phyloP scores from a whole-genome alignment of 2,329 filamentous ascomycete species.

The Penicillium rolfsii region DNA sequence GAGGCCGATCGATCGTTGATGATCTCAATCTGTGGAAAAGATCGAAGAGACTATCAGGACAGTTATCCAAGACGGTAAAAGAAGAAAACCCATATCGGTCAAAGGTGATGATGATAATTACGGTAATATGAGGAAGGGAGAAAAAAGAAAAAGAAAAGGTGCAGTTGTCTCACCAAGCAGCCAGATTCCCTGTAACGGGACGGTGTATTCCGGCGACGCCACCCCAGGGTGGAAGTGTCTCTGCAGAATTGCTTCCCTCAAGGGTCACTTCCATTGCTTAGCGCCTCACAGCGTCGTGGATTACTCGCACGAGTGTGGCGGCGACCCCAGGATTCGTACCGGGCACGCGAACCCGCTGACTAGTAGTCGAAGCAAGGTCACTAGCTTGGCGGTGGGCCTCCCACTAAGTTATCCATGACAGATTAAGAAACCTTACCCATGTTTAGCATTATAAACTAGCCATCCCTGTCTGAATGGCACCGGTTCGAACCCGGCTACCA shows the following conservation, averaged over 20 bases:
- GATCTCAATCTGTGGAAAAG: too few relatives aligned
- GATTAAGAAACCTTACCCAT: conserved; percentile 25
- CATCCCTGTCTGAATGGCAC: not conserved
- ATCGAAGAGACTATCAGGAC: not conserved
- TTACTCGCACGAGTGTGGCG: conserved; percentile 59
- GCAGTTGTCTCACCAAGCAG: conserved; percentile 44
- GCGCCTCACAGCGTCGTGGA: conserved; percentile 56
- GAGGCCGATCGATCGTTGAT: not conserved
- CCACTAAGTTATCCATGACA: conserved; percentile 49
- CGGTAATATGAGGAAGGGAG: not conserved
- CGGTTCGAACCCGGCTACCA: not conserved
- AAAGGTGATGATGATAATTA: too few relatives aligned
- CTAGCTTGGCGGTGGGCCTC: conserved; percentile 42
- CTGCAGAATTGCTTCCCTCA: conserved; percentile 65
- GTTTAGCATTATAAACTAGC: not conserved
- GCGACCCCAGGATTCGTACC: conserved; percentile 59
- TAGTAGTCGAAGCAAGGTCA: conserved; percentile 42
- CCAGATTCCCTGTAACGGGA: conserved; percentile 43
- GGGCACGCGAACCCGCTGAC: conserved; percentile 53
- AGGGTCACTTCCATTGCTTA: conserved; percentile 59
- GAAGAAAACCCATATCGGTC: not conserved
- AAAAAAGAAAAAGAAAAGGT: conserved; percentile 36
- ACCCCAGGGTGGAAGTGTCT: conserved; percentile 58
- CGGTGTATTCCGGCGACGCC: conserved; percentile 59
- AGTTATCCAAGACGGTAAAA: not conserved